phyloP scores from a whole-genome alignment of 208 protist genomes.

The Porcisia deanei region DNA sequence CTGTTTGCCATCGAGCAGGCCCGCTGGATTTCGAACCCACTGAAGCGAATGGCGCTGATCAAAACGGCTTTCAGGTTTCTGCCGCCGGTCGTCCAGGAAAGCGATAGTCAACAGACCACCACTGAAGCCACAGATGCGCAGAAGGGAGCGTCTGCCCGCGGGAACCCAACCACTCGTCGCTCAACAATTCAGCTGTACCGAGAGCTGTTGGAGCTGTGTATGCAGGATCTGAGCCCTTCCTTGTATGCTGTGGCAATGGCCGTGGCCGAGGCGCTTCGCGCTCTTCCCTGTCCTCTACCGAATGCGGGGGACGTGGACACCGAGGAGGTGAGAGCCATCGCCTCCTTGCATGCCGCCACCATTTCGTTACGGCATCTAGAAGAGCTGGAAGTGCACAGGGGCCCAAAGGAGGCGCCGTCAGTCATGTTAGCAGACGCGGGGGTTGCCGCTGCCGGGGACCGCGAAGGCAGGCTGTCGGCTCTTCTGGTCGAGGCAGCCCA shows the following conservation, averaged over 20 bases:
- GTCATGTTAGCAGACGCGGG: not conserved
- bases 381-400: conserved; percentile 16
- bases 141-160: not conserved
- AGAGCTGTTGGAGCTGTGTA: conserved; percentile 62
- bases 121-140: not conserved
- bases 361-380: conserved; percentile 29
- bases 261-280: conserved; percentile 52
- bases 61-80: conserved; percentile 35
- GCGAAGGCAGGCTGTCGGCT: conserved; percentile 9
- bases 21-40: conserved; percentile 21
- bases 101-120: not conserved
- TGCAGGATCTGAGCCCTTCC: conserved; percentile 44
- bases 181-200: conserved; percentile 68
- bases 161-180: conserved; percentile 5
- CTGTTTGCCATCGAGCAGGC: conserved; percentile 33
- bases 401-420: not conserved
- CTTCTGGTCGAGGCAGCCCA: conserved; percentile 24
- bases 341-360: conserved; percentile 28
- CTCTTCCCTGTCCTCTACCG: conserved; percentile 24
- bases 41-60: conserved; percentile 25
- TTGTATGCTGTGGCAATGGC: conserved; percentile 60
- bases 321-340: conserved; percentile 28
- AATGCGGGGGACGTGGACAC: conserved; percentile 11
- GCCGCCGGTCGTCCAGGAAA: conserved; percentile 18
- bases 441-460: not conserved